Percentiles rank a stretch among this genome's conserved stretches.
phyloP scores from a whole-genome alignment of 345 rosid genomes.

The Rhodamnia argentea region DNA sequence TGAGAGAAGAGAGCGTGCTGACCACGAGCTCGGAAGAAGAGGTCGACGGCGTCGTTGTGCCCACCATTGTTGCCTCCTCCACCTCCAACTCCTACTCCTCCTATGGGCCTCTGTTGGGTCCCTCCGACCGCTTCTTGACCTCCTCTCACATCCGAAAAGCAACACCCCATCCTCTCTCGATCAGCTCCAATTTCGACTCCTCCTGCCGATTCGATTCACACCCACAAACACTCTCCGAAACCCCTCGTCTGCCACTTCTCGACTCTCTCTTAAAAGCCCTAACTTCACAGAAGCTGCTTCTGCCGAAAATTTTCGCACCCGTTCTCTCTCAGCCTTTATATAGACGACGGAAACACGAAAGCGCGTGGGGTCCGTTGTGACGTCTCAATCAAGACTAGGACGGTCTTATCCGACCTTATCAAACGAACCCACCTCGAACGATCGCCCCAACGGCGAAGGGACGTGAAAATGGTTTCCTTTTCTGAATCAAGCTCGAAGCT shows the following conservation, averaged over 20 bases:
- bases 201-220: background rate
- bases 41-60: constrained; percentile 60
- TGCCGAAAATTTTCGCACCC: background rate
- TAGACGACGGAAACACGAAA: background rate
- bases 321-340: background rate
- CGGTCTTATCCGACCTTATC: rapidly evolving
- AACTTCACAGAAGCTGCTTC: background rate
- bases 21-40: constrained; percentile 52
- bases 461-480: background rate
- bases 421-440: background rate
- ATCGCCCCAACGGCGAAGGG: background rate
- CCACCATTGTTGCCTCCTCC: constrained; percentile 9
- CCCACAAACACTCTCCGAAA: background rate
- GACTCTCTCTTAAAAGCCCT: rapidly evolving
- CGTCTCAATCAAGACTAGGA: background rate
- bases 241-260: background rate
- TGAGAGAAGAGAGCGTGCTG: constrained; percentile 40
- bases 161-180: constrained; percentile 46
- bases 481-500: background rate
- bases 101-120: constrained; percentile 19
- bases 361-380: background rate
- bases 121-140: constrained; percentile 77
- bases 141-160: constrained; percentile 50
- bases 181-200: background rate
- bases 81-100: background rate